A percentile compares a stretch with the other conserved stretches of the same genome.
Evolutionary conservation across 140 eudicot genomes (phyloP).

Genomic region (Anethum foeniculum): DNA sequence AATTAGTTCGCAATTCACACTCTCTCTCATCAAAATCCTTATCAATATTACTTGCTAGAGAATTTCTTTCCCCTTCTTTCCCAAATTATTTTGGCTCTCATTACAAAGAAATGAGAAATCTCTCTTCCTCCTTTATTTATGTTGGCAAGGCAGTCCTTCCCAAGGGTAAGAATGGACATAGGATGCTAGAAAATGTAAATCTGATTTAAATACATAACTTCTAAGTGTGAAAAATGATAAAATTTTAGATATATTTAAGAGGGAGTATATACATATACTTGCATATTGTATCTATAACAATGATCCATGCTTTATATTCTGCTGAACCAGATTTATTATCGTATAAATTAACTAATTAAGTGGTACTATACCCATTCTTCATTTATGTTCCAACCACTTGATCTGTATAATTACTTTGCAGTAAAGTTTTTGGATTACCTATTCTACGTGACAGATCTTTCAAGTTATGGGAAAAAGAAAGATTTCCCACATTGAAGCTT

Average conservation of each 20-base stretch:
- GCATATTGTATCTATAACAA: background rate
- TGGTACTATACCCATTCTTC: background rate
- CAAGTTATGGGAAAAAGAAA: background rate
- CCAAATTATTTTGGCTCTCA: background rate
- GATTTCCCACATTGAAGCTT: background rate
- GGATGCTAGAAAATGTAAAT: too few species aligned
- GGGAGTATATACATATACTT: too few species aligned
- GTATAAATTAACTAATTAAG: too few species aligned
- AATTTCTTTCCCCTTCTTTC: background rate
- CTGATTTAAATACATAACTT: too few species aligned
- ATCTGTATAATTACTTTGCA: background rate
- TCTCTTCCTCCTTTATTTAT: too few species aligned
- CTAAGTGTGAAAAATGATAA: too few species aligned
- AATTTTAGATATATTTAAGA: too few species aligned
- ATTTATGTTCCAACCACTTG: background rate
- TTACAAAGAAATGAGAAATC: background rate
- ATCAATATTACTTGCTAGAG: background rate
- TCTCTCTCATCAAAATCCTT: background rate
- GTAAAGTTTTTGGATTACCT: background rate
- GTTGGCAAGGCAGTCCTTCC: too few species aligned
- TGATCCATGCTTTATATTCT: background rate
- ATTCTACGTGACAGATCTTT: background rate
- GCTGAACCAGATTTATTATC: too few species aligned
- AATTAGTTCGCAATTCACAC: background rate
- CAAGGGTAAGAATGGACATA: too few species aligned